Evolutionary conservation across 176 grass and related monocot species (phyloP).

Genomic region (Oryza australiensis): DNA sequence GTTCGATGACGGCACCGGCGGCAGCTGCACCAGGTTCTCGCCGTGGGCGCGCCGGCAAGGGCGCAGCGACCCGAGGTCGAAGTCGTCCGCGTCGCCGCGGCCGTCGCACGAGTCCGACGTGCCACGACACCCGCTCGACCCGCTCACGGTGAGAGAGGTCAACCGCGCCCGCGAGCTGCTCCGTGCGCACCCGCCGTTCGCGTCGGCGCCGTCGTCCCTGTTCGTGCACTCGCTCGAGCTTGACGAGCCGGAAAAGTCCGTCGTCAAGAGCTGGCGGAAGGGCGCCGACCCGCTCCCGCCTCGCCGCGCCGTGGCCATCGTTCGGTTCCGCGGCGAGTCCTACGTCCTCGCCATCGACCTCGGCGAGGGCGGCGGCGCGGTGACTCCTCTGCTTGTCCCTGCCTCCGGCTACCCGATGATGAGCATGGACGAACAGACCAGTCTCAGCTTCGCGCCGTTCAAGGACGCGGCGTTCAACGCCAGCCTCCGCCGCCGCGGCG

Average conservation of each 20-base stretch:
- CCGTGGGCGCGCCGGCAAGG: conserved; percentile 33
- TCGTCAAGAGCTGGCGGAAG: conserved; percentile 46
- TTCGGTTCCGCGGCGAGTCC: conserved; percentile 43
- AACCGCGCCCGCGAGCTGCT: conserved; percentile 65
- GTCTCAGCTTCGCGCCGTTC: conserved; percentile 48
- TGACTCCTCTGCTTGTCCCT: conserved; percentile 44
- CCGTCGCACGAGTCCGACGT: conserved; percentile 47
- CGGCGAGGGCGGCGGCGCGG: conserved; percentile 8
- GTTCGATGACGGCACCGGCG: conserved; percentile 6
- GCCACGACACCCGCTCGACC: conserved; percentile 66
- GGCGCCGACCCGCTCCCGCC: conserved; percentile 47
- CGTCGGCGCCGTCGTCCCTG: conserved; percentile 57
- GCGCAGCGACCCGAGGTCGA: background rate
- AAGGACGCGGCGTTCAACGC: conserved; percentile 54
- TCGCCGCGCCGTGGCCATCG: conserved; percentile 56
- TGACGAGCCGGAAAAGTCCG: conserved; percentile 67
- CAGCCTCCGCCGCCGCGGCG: conserved; percentile 54
- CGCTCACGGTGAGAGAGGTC: conserved; percentile 67
- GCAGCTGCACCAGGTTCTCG: conserved; percentile 49
- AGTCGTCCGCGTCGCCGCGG: background rate
- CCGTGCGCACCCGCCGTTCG: conserved; percentile 52
- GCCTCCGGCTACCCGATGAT: conserved; percentile 71
- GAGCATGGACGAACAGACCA: conserved; percentile 71
- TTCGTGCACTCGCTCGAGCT: conserved; percentile 71
- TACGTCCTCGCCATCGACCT: conserved; percentile 63